Base-by-base conservation (phyloP, 768 basidiomycete species). In the Lactifluus piperatus region DNA sequence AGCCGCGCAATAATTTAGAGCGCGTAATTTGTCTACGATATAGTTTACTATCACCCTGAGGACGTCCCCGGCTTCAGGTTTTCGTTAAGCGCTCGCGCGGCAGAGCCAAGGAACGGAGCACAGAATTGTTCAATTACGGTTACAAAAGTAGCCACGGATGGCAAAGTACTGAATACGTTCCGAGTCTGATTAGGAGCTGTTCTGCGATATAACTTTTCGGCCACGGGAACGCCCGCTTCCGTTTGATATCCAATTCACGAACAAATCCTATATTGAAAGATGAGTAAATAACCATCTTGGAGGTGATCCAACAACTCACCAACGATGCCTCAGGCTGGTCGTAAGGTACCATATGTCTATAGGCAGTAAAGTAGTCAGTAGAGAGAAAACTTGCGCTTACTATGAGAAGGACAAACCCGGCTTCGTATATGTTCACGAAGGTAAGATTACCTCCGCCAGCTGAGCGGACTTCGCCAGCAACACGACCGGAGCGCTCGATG, bases 281-380 rank as follows among this genome's bases (percentile, higher is more conserved):
- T 51, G 22, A 54, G 51, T 24, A 20, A 44, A 45, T 59, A 32
- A 41, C 32, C 9, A 43, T 34, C 10, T 24, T 5, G 3, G 18
- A 26, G 14, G 54, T 43, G n/a, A 24, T 27, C 51, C 67, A 47
- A 46, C 39, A 30, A 68, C 84, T 50, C 66, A 86, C 91, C 69
- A 92, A 73, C 46, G 92, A 83, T 41, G 85, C 93, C 67, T 90
- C 88, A 1, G 93, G 88, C 68, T 94, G 91, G 71, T 97, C 91
- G 67, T 79, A 85, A 5, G 93, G 92, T 8, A 91, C 91, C 91
- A 93, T 88, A 69, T 92, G 90, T 36, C 89, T 90, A 65, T 6
- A 58, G 61, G 62, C 46, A 41, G 27, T 27, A 20, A 45, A 8
- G 29, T 11, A 4, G 48, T 54, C 37, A 55, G 48, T 36, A 20